Conservation (phyloP, 2,329 filamentous ascomycete genomes). For the Grosmannia penicillata region DNA sequence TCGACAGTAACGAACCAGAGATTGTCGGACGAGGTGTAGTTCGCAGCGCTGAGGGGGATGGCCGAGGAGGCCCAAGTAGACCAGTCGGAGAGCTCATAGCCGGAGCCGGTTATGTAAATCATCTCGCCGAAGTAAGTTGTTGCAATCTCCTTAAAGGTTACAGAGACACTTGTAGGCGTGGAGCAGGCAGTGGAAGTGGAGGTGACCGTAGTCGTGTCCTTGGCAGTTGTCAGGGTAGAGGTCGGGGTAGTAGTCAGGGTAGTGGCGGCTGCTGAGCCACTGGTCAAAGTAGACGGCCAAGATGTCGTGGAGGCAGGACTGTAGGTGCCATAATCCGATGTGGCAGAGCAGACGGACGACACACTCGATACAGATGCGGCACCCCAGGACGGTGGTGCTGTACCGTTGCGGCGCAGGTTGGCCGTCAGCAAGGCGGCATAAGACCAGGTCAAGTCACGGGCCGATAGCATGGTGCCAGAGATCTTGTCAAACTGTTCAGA, state of each 20-base stretch:
- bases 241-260: constrained; percentile 22
- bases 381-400: constrained; percentile 36
- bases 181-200: constrained; percentile 3
- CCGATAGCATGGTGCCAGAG: constrained; percentile 41
- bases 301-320: constrained; percentile 16
- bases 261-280: neutral
- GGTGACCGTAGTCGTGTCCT: constrained; percentile 19
- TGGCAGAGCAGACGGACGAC: constrained; percentile 31
- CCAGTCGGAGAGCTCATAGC: constrained; percentile 40
- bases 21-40: constrained; percentile 44
- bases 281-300: constrained; percentile 16
- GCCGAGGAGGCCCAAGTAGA: too few relatives aligned
- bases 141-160: constrained; percentile 47
- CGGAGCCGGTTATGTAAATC: constrained; percentile 49
- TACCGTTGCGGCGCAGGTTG: constrained; percentile 37
- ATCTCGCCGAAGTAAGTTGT: constrained; percentile 46
- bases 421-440: constrained; percentile 56
- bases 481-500: constrained; percentile 49
- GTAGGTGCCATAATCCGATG: constrained; percentile 36
- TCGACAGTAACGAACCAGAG: constrained; percentile 44
- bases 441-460: constrained; percentile 57
- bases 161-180: constrained; percentile 33
- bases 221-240: constrained; percentile 19
- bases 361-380: constrained; percentile 21
- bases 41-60: constrained; percentile 30